Conservation (phyloP, 495 filamentous ascomycete species). For the Penicillium paradoxum region DNA sequence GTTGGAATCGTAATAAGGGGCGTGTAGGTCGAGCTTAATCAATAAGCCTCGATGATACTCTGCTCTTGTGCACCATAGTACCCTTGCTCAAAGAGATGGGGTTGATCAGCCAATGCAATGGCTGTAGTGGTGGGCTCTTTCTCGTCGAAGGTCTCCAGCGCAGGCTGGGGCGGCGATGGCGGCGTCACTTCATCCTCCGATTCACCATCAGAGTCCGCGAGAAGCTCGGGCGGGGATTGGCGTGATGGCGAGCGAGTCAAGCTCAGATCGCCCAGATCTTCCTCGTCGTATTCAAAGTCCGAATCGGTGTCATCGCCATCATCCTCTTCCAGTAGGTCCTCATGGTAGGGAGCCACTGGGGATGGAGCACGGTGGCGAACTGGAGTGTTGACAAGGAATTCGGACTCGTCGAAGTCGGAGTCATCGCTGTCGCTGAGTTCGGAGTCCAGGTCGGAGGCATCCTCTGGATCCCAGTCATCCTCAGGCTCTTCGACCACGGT, state of each 20-base stretch:
- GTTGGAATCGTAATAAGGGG: background rate
- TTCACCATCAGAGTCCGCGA: slow-evolving; percentile 61
- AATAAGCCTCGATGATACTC: slow-evolving; percentile 42
- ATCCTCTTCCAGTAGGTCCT: slow-evolving; percentile 44
- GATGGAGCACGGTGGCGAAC: slow-evolving; percentile 38
- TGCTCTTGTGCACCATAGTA: slow-evolving; percentile 54
- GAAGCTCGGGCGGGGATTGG: slow-evolving; percentile 73
- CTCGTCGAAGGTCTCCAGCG: slow-evolving; percentile 64
- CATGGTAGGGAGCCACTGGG: slow-evolving; percentile 33
- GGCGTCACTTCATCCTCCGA: slow-evolving; percentile 76
- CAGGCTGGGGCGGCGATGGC: slow-evolving; percentile 68
- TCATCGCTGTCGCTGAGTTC: slow-evolving; percentile 60
- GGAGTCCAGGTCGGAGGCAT: slow-evolving; percentile 49
- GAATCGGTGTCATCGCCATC: slow-evolving; percentile 50
- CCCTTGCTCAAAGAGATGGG: slow-evolving; percentile 52
- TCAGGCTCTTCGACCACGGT: slow-evolving; percentile 67
- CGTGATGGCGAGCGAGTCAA: slow-evolving; percentile 71
- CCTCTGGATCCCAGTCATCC: slow-evolving; percentile 65
- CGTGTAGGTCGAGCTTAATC: slow-evolving; percentile 11
- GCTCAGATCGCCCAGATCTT: slow-evolving; percentile 61
- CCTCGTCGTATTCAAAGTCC: slow-evolving; percentile 58
- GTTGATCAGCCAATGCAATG: slow-evolving; percentile 41
- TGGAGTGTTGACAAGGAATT: slow-evolving; percentile 34
- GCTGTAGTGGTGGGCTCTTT: slow-evolving; percentile 56
- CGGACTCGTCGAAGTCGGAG: slow-evolving; percentile 46